Percentiles rank a stretch among this genome's conserved stretches.
Conservation (phyloP, 1,284 basidiomycete species). For the Apiotrichum montevideense region DNA sequence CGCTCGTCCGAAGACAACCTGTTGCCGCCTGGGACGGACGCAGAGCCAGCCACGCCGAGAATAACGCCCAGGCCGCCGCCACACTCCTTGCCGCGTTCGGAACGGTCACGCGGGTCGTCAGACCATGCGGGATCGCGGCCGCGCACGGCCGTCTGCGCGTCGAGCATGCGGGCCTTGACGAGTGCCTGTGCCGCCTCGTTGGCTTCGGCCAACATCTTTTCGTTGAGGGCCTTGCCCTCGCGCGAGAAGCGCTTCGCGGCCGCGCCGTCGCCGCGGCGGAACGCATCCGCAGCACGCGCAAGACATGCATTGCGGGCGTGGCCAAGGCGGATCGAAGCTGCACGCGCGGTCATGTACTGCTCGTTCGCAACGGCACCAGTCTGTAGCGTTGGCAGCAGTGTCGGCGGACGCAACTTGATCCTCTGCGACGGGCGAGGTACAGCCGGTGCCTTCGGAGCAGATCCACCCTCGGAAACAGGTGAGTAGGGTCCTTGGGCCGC, state of each 20-base stretch:
- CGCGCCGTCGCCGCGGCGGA: constrained; percentile 87
- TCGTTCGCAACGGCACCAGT: constrained; percentile 72
- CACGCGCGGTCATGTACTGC: constrained; percentile 81
- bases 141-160: constrained; percentile 69
- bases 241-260: constrained; percentile 87
- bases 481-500: constrained; percentile 16
- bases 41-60: constrained; percentile 68
- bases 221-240: constrained; percentile 88
- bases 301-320: constrained; percentile 89
- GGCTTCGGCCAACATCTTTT: constrained; percentile 79
- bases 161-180: constrained; percentile 68
- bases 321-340: constrained; percentile 78
- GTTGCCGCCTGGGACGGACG: constrained; percentile 50
- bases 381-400: constrained; percentile 76
- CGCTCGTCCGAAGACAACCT: constrained; percentile 69
- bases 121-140: constrained; percentile 65
- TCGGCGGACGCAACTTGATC: constrained; percentile 71
- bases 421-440: constrained; percentile 77
- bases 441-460: constrained; percentile 16
- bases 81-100: constrained; percentile 65
- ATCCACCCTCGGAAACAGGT: constrained; percentile 1
- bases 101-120: constrained; percentile 74
- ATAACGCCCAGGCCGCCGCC: constrained; percentile 77
- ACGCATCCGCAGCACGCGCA: constrained; percentile 91
- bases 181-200: constrained; percentile 68